Conservation (phyloP, 2,329 filamentous ascomycete genomes). For the Aspergillus quadrilineatus region DNA sequence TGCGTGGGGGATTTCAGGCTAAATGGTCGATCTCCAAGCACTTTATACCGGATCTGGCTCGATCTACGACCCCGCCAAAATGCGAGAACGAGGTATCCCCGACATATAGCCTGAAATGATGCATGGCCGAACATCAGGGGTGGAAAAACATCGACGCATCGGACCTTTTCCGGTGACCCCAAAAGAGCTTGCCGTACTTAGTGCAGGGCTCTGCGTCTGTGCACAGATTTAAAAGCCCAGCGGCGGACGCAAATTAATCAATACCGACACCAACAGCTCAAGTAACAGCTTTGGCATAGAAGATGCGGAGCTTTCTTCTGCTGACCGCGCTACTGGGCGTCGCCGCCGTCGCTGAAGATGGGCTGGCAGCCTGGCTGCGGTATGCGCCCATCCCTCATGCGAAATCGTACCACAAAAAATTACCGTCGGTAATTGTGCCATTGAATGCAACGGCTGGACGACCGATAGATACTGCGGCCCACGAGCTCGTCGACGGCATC, state of each 20-base stretch:
- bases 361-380: slow-evolving; percentile 62
- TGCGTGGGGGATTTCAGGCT: neutral
- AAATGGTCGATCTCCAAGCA: neutral
- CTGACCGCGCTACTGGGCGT: neutral
- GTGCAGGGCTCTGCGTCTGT: neutral
- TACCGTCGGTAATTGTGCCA: slow-evolving; percentile 53
- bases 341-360: slow-evolving; percentile 56
- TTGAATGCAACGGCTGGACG: slow-evolving; percentile 56
- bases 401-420: slow-evolving; percentile 35
- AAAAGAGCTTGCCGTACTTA: neutral
- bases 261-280: too few species aligned
- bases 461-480: slow-evolving; percentile 60
- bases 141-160: neutral
- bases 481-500: slow-evolving; percentile 60
- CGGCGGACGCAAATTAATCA: neutral
- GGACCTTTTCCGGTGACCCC: neutral
- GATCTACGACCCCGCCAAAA: neutral
- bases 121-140: neutral
- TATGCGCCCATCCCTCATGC: slow-evolving; percentile 56
- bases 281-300: neutral
- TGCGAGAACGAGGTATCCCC: neutral
- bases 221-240: neutral
- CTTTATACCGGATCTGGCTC: neutral
- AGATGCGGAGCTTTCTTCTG: neutral
- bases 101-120: neutral